These are phyloP conservation scores for Fomitopsis serialis DNA, from an alignment of 768 basidiomycete species.

Conservation along the genomic window DNA sequence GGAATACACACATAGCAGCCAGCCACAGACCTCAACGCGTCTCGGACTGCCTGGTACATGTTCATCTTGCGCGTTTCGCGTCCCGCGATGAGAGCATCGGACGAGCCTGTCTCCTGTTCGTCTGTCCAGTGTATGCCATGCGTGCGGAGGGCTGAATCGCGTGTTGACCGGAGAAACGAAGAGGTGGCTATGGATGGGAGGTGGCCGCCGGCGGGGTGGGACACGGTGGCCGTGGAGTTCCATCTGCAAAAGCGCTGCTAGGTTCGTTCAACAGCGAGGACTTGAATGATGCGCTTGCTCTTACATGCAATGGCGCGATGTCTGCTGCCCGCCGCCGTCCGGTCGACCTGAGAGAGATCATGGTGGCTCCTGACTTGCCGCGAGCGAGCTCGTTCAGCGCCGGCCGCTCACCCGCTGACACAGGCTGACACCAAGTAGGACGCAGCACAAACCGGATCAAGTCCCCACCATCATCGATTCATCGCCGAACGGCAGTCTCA, in stretches of 20 bases:
- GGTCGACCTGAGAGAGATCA: not conserved
- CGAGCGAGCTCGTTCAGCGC: not conserved
- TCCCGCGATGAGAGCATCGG: conserved; percentile 53
- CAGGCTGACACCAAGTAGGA: no score
- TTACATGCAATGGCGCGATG: not conserved
- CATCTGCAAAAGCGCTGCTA: conserved; percentile 29
- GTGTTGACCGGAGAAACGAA: conserved; percentile 53
- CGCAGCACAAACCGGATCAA: no score
- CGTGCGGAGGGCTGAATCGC: conserved; percentile 67
- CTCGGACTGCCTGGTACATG: conserved; percentile 86
- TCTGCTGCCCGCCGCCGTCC: not conserved
- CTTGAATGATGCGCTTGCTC: not conserved
- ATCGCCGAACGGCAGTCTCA: no score
- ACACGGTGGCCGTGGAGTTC: conserved; percentile 51
- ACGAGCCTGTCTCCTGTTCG: conserved; percentile 40
- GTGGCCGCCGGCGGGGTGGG: conserved; percentile 79
- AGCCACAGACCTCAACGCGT: conserved; percentile 71
- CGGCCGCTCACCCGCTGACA: not conserved
- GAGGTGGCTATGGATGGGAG: conserved; percentile 69
- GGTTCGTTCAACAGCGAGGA: no score
- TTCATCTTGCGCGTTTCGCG: conserved; percentile 95
- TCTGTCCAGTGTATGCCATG: conserved; percentile 71
- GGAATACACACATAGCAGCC: not conserved
- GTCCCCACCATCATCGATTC: not conserved
- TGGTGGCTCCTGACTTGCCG: no score